These are phyloP conservation scores for Phytophthora parvispora DNA, from an alignment of 352 stramenopile genomes.

Conservation along the genomic window DNA sequence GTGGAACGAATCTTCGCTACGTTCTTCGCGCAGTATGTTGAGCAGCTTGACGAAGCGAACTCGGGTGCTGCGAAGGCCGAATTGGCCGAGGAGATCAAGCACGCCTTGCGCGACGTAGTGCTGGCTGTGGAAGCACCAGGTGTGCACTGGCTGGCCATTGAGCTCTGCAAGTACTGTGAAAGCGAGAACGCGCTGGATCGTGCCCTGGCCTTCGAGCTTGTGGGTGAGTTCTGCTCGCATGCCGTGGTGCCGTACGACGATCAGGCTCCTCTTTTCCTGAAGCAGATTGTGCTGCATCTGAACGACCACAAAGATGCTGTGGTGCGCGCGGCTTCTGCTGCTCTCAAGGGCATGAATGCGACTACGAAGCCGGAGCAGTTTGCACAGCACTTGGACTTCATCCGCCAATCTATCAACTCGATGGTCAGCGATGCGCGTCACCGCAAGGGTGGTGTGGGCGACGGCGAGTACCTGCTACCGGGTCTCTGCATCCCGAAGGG, in stretches of 20 bases:
- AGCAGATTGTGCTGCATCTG: constrained; percentile 97
- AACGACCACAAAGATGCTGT: constrained; percentile 94
- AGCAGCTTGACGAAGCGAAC: constrained; percentile 36
- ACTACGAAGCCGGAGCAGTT: constrained; percentile 95
- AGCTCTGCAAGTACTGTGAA: constrained; percentile 96
- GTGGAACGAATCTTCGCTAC: constrained; percentile 95
- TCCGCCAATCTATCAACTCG: constrained; percentile 97
- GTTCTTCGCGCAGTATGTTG: constrained; percentile 83
- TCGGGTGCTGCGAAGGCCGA: constrained; percentile 34
- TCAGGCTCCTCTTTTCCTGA: constrained; percentile 96
- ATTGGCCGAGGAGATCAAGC: constrained; percentile 77
- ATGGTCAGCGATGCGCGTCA: constrained; percentile 97
- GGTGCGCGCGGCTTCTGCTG: constrained; percentile 90
- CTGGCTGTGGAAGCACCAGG: constrained; percentile 91
- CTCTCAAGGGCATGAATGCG: constrained; percentile 94
- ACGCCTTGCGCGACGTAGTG: constrained; percentile 75
- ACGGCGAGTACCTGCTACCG: constrained; percentile 82
- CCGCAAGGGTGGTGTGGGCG: constrained; percentile 92
- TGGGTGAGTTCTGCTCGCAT: constrained; percentile 91
- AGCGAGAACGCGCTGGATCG: constrained; percentile 90
- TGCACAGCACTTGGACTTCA: constrained; percentile 97
- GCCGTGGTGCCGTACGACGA: constrained; percentile 94
- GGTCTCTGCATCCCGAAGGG: constrained; percentile 88
- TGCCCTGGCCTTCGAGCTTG: constrained; percentile 93
- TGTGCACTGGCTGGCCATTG: constrained; percentile 96